phyloP scores from a whole-genome alignment of 2,329 filamentous ascomycete genomes.

The Penicillium occitanis region DNA sequence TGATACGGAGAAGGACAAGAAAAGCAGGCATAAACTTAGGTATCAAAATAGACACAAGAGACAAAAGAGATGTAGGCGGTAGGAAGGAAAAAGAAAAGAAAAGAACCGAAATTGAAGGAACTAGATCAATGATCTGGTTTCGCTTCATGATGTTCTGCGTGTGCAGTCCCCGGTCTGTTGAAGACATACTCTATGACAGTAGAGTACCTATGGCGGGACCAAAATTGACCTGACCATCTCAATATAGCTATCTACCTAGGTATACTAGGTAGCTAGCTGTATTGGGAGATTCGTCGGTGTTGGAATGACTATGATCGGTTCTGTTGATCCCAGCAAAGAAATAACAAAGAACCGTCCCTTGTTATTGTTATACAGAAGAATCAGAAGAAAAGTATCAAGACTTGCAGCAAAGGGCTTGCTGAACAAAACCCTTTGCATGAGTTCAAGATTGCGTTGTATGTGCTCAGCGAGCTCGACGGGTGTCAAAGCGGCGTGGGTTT shows the following conservation, averaged over 20 bases:
- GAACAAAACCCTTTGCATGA: neutral
- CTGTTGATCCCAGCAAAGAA: slow-evolving; percentile 18
- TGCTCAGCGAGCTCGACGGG: slow-evolving; percentile 23
- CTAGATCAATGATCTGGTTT: neutral
- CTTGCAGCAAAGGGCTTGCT: neutral
- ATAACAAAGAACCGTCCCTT: slow-evolving; percentile 13
- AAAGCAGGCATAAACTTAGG: neutral
- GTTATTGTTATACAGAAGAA: slow-evolving; percentile 16
- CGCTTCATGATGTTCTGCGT: slow-evolving; percentile 5
- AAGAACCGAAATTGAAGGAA: slow-evolving; percentile 5
- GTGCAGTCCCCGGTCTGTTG: slow-evolving; percentile 10
- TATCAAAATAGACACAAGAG: neutral
- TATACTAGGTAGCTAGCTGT: neutral
- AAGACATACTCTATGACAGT: slow-evolving; percentile 3
- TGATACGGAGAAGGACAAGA: neutral
- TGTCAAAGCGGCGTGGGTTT: slow-evolving; percentile 29
- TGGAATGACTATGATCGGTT: slow-evolving; percentile 2
- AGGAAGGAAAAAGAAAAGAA: neutral
- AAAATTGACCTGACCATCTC: slow-evolving; percentile 3
- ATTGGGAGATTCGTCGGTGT: slow-evolving; percentile 2
- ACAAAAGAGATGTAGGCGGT: neutral
- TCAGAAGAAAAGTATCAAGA: neutral
- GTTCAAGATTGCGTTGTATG: neutral
- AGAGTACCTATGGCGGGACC: neutral
- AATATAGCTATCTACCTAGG: neutral